Evolutionary conservation across 2,329 filamentous ascomycete genomes (phyloP).

Genomic region (Fusarium aywerte): DNA sequence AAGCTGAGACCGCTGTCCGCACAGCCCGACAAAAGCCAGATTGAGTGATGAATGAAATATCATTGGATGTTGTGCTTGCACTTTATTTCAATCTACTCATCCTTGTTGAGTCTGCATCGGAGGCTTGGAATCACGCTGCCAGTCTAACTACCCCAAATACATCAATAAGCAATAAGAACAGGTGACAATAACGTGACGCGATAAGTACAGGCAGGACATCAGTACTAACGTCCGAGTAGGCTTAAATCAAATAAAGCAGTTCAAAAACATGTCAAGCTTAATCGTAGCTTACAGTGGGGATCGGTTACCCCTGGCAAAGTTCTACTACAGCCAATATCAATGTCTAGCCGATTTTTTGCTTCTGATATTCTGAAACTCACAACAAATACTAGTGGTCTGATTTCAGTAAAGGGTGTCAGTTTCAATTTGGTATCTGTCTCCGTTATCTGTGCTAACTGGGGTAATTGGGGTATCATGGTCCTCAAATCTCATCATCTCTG

Average conservation of each 20-base stretch:
- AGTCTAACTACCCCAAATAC: too few relatives aligned
- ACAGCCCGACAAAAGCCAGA: background rate
- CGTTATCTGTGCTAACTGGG: background rate
- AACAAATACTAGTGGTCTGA: background rate
- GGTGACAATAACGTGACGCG: too few relatives aligned
- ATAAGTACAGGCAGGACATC: accelerated
- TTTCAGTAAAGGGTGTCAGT: background rate
- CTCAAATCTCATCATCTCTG: background rate
- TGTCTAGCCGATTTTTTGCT: background rate
- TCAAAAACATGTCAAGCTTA: background rate
- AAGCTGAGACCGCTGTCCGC: background rate
- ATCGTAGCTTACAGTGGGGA: background rate
- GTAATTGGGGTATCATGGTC: background rate
- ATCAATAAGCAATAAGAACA: too few relatives aligned
- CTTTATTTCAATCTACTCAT: background rate
- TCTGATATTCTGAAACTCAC: background rate
- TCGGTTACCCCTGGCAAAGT: background rate
- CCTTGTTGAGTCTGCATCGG: background rate
- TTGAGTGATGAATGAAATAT: accelerated
- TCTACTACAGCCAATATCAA: background rate
- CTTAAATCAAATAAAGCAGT: too few relatives aligned
- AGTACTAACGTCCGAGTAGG: too few relatives aligned
- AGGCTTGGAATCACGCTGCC: background rate
- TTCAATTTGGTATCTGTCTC: background rate
- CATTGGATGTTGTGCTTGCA: too few relatives aligned